Conservation (phyloP, 805 yeast genomes). For the Saccharomycopsis selenospora region DNA sequence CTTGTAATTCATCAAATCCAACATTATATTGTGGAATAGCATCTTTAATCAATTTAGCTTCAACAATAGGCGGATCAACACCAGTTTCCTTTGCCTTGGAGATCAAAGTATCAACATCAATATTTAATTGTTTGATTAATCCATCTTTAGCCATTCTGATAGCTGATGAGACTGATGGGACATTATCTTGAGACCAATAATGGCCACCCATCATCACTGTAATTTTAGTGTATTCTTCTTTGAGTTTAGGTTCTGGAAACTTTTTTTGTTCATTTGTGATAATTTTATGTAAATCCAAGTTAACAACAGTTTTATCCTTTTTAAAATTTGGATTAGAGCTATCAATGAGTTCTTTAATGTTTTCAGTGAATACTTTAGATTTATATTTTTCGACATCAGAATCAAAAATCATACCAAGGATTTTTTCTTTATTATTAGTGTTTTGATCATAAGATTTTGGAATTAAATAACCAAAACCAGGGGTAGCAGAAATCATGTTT, state of each 20-base stretch:
- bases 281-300: background rate
- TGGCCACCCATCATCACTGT: conserved; percentile 94
- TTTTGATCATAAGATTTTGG: conserved; percentile 43
- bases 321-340: background rate
- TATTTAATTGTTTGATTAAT: conserved; percentile 34
- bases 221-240: conserved; percentile 50
- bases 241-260: conserved; percentile 15
- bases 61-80: background rate
- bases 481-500: conserved; percentile 33
- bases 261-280: conserved; percentile 21
- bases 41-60: conserved; percentile 30
- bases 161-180: conserved; percentile 23
- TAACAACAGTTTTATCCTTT: background rate
- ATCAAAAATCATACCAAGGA: conserved; percentile 87
- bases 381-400: conserved; percentile 68
- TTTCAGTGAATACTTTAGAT: conserved; percentile 24
- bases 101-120: conserved; percentile 27
- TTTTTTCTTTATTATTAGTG: conserved; percentile 41
- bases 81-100: conserved; percentile 4
- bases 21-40: conserved; percentile 78
- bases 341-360: conserved; percentile 18
- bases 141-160: conserved; percentile 31
- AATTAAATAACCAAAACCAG: conserved; percentile 85
- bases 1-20: conserved; percentile 49
- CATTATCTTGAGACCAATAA: conserved; percentile 32